These are phyloP conservation scores for Mycena vitilis DNA, from an alignment of 768 basidiomycete species.

Conservation along the genomic window DNA sequence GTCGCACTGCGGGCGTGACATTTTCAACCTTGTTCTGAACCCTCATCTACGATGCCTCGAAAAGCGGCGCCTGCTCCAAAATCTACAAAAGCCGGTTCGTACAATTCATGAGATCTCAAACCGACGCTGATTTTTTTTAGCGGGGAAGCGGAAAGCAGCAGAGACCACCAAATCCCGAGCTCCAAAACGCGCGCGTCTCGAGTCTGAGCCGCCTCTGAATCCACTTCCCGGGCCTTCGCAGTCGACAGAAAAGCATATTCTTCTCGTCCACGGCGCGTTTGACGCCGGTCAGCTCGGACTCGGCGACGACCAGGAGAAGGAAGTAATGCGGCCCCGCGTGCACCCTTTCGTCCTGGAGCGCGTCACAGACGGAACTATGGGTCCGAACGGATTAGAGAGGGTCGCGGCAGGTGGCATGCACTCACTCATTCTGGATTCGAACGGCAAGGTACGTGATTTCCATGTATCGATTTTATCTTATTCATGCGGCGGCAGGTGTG, in stretches of 20 bases:
- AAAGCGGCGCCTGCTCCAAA: constrained; percentile 5
- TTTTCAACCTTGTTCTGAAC: not conserved
- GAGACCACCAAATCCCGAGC: not conserved
- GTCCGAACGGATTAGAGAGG: constrained; percentile 23
- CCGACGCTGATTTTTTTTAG: not conserved
- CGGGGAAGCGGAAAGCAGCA: constrained; percentile 11
- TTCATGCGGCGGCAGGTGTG: constrained; percentile 21
- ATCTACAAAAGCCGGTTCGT: constrained; percentile 7
- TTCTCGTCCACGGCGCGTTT: constrained; percentile 33
- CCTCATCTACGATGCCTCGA: constrained; percentile 4
- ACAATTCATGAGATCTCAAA: not conserved
- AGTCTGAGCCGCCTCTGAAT: constrained; percentile 4
- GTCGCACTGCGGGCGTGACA: too few species aligned
- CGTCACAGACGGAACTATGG: constrained; percentile 4
- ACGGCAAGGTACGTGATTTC: constrained; percentile 27
- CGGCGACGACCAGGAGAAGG: constrained; percentile 30
- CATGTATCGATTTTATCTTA: not conserved
- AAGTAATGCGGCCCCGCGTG: constrained; percentile 34
- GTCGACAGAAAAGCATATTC: constrained; percentile 13
- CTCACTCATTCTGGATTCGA: constrained; percentile 29
- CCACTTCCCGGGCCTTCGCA: constrained; percentile 10
- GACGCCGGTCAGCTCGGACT: constrained; percentile 34
- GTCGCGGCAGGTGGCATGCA: constrained; percentile 36
- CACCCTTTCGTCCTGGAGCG: constrained; percentile 18
- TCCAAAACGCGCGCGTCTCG: constrained; percentile 12